Evolutionary conservation across 106 monocot genomes (phyloP).

Genomic region (Allium fistulosum): DNA sequence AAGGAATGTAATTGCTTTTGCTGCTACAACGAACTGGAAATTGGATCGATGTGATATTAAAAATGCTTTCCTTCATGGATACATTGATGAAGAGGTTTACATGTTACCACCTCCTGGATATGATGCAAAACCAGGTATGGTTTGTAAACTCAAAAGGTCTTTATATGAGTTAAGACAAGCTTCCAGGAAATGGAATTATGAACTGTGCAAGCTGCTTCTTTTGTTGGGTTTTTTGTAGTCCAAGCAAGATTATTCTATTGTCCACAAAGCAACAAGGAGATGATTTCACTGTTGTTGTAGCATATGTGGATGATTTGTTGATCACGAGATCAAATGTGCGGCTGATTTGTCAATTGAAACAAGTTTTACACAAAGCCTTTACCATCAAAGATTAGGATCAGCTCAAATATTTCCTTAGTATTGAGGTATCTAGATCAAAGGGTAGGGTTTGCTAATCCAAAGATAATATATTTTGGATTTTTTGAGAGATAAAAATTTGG

Average conservation of each 20-base stretch:
- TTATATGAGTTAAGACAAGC: background rate
- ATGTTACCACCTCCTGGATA: background rate
- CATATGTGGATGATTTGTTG: background rate
- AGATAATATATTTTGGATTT: background rate
- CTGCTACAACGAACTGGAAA: background rate
- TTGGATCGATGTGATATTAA: background rate
- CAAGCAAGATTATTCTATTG: background rate
- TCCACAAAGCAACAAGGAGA: background rate
- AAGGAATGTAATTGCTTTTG: background rate
- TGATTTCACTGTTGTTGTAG: background rate
- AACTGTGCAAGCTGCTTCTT: background rate
- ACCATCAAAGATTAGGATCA: background rate
- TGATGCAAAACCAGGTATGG: background rate
- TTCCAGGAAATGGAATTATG: background rate
- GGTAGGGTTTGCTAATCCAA: background rate
- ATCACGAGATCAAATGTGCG: background rate
- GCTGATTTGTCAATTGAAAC: background rate
- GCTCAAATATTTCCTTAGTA: background rate
- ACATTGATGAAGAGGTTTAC: background rate
- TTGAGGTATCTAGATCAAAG: background rate
- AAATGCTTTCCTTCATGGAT: background rate
- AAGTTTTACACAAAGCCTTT: background rate
- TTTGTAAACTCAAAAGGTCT: background rate
- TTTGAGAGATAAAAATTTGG: background rate
- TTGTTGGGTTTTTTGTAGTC: background rate